Base-by-base conservation (phyloP, 2,329 filamentous ascomycete genomes). In the Aureobasidium namibiae region DNA sequence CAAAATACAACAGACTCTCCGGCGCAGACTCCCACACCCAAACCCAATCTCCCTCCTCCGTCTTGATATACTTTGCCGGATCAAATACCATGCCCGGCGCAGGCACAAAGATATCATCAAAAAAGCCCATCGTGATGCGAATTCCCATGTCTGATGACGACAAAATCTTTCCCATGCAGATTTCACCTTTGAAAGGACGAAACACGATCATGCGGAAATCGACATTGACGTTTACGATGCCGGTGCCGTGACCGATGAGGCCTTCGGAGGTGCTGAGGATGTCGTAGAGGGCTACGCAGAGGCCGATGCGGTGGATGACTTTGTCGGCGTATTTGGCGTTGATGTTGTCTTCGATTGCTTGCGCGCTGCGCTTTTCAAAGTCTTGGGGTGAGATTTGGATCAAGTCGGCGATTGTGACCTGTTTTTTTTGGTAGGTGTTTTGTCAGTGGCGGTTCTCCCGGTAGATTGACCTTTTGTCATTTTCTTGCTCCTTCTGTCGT, bases 311-410 rank as follows among this genome's bases (percentile, higher is more conserved):
- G 71, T 96, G 92, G 62, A 99, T 90, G 23, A 91, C 88, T 75
- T 92, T 94, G 76, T 99, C 96, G 61, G 92, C 86, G 74, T 96
- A 99, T 75, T 99, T 99, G 63, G 86, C 82, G 72, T 99, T 97
- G 76, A 99, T 94, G 68, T 94, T 94, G 76, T 99, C 92, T 74
- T 96, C 91, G 63, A 99, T 90, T 1, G 91, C 90, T 63, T 91
- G 82, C 33, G 84, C 82, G 69, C 89, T 95, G 62, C 84, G 80
- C 73, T 94, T 94, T 62, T 85, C 82, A 70, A 97, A 96, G 70
- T 96, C 89, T 68, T 90, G 83, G 1, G 94, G 94, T 33, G 84
- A 82, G 75, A 99, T 95, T 75, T 95, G 90, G 65, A 99, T 90
- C 66, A 99, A 81, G 78, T 99, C 94, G 66, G 91, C 87, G 67